Base-by-base conservation (phyloP, 257 asterid species). In the Ocimum tenuiflorum region DNA sequence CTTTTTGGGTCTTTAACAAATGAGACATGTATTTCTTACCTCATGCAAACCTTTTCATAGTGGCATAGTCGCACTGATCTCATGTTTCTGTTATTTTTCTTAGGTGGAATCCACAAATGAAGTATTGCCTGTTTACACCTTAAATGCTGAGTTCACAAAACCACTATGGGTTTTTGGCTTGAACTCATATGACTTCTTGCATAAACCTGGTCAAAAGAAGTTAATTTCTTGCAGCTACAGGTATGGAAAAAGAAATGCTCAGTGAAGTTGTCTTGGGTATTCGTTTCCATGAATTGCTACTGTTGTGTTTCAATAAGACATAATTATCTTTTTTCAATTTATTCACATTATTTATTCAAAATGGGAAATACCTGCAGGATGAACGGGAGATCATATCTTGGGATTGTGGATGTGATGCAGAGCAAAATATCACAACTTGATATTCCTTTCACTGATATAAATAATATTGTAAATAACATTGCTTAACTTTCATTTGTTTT, bases 131-230 rank as follows among this genome's bases (percentile, higher is more conserved):
- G 83, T 92, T 65, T 87, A 84, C 81, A 67, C 87, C 11, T 66
- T 84, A 58, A 57, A 89, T 74, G 96, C 94, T 13, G 99, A 92
- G 84, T 92, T 92, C 79, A 68, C 97, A 24, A 84, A 78, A 75
- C 99, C 99, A 14, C 78, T 92, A 48, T 89, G 99, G 99, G 73
- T 81, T 68, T 92, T 92, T 75, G 97, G 99, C 65, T 66, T 75
- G 85, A 88, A 70, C 86, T 86, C 99, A 8, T 92, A 79, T 57
- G 99, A 89, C 41, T 84, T 92, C 77, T 66, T 92, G 68, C 80
- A 43, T 61, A 69, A 74, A 48, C 75, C 83, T 54, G 70, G 61
- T 46, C 76, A 73, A 74, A 74, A 78, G 67, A 76, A 71, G 70
- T 70, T 85, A 71, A 78, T 92, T 77, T 95, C 94, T 75, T 92